A percentile compares a stretch with the other conserved stretches of the same genome.
Evolutionary conservation across 352 stramenopile genomes (phyloP).

Genomic region (Phytophthora agathidicida): DNA sequence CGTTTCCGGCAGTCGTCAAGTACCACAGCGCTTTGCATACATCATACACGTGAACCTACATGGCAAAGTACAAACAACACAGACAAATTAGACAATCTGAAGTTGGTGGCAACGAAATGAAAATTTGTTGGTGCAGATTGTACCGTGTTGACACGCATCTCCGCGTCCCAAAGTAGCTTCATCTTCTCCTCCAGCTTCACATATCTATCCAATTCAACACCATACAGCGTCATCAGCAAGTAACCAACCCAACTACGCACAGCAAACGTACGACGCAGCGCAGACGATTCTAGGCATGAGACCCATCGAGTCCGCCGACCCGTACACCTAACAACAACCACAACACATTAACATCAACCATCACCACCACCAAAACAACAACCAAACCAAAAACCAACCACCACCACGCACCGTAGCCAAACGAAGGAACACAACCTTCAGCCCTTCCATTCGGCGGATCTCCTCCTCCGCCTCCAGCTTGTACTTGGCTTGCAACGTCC

Average conservation of each 20-base stretch:
- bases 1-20: constrained; percentile 53
- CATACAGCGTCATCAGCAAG: neutral
- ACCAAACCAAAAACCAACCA: neutral
- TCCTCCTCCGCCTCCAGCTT: constrained; percentile 84
- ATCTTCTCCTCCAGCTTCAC: constrained; percentile 88
- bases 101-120: neutral
- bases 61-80: neutral
- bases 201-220: constrained; percentile 46
- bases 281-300: constrained; percentile 89
- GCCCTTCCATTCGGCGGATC: constrained; percentile 56
- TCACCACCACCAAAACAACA: neutral
- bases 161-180: constrained; percentile 87
- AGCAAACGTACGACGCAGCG: constrained; percentile 72
- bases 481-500: constrained; percentile 88
- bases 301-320: constrained; percentile 74
- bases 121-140: neutral
- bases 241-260: neutral
- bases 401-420: constrained; percentile 61
- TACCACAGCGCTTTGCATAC: constrained; percentile 84
- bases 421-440: constrained; percentile 81
- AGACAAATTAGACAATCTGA: neutral
- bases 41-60: constrained; percentile 80
- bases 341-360: no score
- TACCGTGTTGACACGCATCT: constrained; percentile 90
- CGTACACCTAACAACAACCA: constrained; percentile 65